phyloP scores from a whole-genome alignment of 768 basidiomycete species.

The Tephrocybe rancida region DNA sequence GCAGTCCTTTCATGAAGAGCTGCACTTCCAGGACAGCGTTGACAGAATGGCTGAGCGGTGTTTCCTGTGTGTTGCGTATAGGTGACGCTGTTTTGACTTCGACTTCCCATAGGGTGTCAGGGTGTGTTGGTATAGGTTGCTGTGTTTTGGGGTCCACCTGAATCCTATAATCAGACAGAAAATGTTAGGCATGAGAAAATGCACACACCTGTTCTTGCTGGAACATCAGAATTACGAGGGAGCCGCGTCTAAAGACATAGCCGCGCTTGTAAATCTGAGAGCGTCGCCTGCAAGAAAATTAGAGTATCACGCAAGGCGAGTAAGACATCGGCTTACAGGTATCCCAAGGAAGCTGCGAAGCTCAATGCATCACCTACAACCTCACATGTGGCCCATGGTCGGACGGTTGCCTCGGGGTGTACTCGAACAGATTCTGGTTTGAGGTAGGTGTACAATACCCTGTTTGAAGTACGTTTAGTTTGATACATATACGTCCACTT shows the following conservation, averaged over 20 bases:
- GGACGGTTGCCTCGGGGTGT: slow-evolving; percentile 85
- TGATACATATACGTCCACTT: too few relatives aligned
- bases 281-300: slow-evolving; percentile 44
- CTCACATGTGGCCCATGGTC: slow-evolving; percentile 82
- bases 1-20: slow-evolving; percentile 78
- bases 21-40: slow-evolving; percentile 83
- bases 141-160: slow-evolving; percentile 78
- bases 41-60: slow-evolving; percentile 68
- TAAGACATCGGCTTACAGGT: slow-evolving; percentile 48
- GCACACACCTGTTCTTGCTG: slow-evolving; percentile 76
- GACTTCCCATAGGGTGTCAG: slow-evolving; percentile 85
- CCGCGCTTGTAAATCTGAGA: slow-evolving; percentile 84
- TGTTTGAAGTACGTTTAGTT: slow-evolving; percentile 24
- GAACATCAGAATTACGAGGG: slow-evolving; percentile 78
- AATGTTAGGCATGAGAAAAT: neutral
- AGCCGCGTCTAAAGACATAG: slow-evolving; percentile 72
- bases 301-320: neutral
- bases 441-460: slow-evolving; percentile 78
- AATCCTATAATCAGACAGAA: slow-evolving; percentile 3
- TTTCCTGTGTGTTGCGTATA: slow-evolving; percentile 76
- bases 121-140: slow-evolving; percentile 74
- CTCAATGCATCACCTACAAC: slow-evolving; percentile 79
- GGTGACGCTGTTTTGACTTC: slow-evolving; percentile 85
- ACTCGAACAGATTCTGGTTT: slow-evolving; percentile 85
- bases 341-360: slow-evolving; percentile 81